Evolutionary conservation across 495 filamentous ascomycete genomes (phyloP).

Genomic region (Penicillium odoratum): DNA sequence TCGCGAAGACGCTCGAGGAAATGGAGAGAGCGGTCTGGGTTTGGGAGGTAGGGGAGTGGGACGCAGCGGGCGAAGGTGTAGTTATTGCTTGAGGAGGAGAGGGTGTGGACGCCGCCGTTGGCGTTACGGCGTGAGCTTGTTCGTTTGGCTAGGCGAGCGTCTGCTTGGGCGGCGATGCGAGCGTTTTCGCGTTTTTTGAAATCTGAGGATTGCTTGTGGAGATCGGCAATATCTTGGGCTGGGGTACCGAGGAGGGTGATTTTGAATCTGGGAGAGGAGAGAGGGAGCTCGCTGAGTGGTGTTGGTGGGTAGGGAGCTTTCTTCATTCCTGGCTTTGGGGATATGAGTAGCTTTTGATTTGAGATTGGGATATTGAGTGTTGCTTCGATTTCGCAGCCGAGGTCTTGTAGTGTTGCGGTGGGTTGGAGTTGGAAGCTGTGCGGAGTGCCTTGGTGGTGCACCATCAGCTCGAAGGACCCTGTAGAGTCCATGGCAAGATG

Average conservation of each 20-base stretch:
- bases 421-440: conserved; percentile 67
- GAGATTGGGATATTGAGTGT: conserved; percentile 60
- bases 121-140: conserved; percentile 28
- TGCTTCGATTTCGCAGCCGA: conserved; percentile 53
- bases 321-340: conserved; percentile 65
- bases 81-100: conserved; percentile 45
- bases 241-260: conserved; percentile 46
- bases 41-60: conserved; percentile 77
- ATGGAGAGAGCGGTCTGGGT: conserved; percentile 61
- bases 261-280: conserved; percentile 48
- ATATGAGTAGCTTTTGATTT: conserved; percentile 76
- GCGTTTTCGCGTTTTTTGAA: conserved; percentile 40
- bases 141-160: conserved; percentile 27
- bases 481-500: conserved; percentile 13
- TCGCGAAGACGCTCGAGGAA: conserved; percentile 76
- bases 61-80: conserved; percentile 83
- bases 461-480: conserved; percentile 39
- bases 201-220: conserved; percentile 40
- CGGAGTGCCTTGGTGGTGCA: conserved; percentile 66
- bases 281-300: conserved; percentile 35
- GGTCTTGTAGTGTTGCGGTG: conserved; percentile 72
- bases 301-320: conserved; percentile 61
- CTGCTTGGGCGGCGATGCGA: conserved; percentile 18
- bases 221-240: conserved; percentile 35
- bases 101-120: conserved; percentile 45